Base-by-base conservation (phyloP, 73 alveolate genomes). In the Symbiodinium pilosum region DNA sequence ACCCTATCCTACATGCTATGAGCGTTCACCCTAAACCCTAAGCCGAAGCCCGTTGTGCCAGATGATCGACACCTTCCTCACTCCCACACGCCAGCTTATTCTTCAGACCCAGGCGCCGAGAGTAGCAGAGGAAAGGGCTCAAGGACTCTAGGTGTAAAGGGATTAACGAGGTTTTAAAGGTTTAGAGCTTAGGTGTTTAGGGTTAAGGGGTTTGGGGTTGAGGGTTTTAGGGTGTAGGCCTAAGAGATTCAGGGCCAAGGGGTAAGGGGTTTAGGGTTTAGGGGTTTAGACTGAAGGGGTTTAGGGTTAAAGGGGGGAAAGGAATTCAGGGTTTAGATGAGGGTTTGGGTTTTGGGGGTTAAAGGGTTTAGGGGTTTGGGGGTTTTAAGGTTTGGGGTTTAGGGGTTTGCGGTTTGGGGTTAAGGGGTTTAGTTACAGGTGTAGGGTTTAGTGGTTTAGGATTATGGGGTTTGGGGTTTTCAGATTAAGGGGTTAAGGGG, bases 71-170 rank as follows among this genome's bases (percentile, higher is more conserved):
- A n/a, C 97, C n/a, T 69, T 69, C 64, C 40, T 91, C 42, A 91
- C 97, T 1, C 97, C 97, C n/a, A 47, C 77, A 47, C 97, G 97
- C 0, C 97, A 91, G 88, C 40, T 91, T 41, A 81, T 91, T 7
- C 39, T 91, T 51, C 97, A 91, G 97, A 91, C 97, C 24, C 97
- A 91, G 97, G 97, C 86, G 21, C n/a, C n/a, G n/a, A n/a, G n/a
- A n/a, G n/a, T n/a, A n/a, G n/a, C n/a, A n/a, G n/a, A n/a, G n/a
- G n/a, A n/a, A n/a, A n/a, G n/a, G n/a, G n/a, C n/a, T n/a, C n/a
- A n/a, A n/a, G n/a, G n/a, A n/a, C n/a, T n/a, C n/a, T n/a, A n/a
- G n/a, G n/a, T n/a, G n/a, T n/a, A n/a, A n/a, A n/a, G n/a, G n/a
- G n/a, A n/a, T n/a, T n/a, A n/a, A n/a, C n/a, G n/a, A n/a, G n/a